Evolutionary conservation across 441 rosid species (phyloP).

Genomic region (Erodium moschatum): DNA sequence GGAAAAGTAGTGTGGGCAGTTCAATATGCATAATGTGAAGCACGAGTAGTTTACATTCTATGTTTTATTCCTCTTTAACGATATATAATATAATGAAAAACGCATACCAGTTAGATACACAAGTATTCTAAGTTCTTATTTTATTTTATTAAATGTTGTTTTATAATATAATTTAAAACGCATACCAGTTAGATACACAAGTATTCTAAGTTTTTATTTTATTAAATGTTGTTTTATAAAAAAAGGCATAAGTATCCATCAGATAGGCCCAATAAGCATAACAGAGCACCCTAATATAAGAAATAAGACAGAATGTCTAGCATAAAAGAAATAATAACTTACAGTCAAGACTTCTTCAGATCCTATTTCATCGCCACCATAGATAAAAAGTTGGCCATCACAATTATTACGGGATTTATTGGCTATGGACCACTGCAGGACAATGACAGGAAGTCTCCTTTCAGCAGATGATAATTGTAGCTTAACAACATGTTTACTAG

Average conservation of each 20-base stretch:
- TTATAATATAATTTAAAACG: background rate
- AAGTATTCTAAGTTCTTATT: background rate
- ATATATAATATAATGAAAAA: background rate
- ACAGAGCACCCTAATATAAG: constrained; percentile 18
- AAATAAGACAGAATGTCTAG: constrained; percentile 1
- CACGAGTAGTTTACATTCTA: background rate
- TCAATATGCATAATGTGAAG: background rate
- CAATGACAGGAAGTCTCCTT: constrained; percentile 58
- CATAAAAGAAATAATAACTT: constrained; percentile 22
- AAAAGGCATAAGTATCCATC: background rate
- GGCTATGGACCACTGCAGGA: constrained; percentile 40
- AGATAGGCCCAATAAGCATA: background rate
- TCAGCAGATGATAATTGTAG: constrained; percentile 51
- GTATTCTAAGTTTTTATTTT: background rate
- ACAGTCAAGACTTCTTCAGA: constrained; percentile 59
- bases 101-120: background rate
- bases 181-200: background rate
- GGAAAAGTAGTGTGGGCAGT: background rate
- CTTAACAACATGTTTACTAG: constrained; percentile 39
- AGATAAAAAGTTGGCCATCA: constrained; percentile 48
- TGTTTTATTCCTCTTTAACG: background rate
- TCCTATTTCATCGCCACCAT: constrained; percentile 62
- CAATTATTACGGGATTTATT: constrained; percentile 30
- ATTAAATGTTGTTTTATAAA: background rate
- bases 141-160: background rate